Evolutionary conservation across 192 early-diverging fungal genomes (phyloP).

Genomic region (Umbelopsis sp.): DNA sequence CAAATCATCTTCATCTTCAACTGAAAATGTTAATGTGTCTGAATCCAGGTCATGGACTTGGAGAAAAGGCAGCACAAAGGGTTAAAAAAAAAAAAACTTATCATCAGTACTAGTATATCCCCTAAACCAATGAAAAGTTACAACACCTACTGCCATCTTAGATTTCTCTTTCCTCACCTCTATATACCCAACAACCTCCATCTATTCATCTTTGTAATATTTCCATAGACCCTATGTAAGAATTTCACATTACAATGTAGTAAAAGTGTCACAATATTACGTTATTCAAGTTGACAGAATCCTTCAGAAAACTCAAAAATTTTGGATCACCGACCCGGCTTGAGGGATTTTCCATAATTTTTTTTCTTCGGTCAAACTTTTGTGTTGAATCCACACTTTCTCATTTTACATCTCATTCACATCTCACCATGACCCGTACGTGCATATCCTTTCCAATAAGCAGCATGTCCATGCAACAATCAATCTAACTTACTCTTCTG

Average conservation of each 20-base stretch:
- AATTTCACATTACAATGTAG: neutral
- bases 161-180: neutral
- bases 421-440: slow-evolving; percentile 10
- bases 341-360: neutral
- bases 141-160: neutral
- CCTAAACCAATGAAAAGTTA: no score
- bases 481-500: neutral
- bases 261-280: neutral
- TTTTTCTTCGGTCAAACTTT: neutral
- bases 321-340: neutral
- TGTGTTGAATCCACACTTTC: neutral
- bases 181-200: neutral
- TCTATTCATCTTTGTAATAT: neutral
- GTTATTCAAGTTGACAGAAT: no score
- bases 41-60: slow-evolving; percentile 16
- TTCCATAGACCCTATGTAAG: neutral
- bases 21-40: neutral
- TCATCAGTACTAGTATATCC: no score
- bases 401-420: neutral
- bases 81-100: neutral
- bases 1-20: neutral
- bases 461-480: neutral
- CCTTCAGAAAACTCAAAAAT: neutral
- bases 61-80: neutral
- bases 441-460: neutral